Evolutionary conservation across 352 stramenopile genomes (phyloP), one percentile per base, ranked within the genome.

Genomic region (Paralagenidium karlingii): DNA sequence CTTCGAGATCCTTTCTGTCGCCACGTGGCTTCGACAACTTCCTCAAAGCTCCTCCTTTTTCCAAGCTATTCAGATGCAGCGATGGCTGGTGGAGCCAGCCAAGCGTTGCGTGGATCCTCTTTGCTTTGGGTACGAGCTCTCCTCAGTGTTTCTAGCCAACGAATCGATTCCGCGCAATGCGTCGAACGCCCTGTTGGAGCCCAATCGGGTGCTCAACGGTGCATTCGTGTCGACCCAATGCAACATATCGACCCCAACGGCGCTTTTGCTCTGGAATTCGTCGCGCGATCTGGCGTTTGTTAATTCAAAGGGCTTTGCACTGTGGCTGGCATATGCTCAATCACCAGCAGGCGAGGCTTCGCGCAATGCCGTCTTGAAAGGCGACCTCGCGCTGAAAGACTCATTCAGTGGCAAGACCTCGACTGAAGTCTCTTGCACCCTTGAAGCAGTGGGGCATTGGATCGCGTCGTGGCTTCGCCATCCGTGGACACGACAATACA

Each of bases 381-480:
- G 38, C 22, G 20, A 24, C 2, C 31, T 20, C 25, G 37, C 6
- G 13, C 26, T 4, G 19, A 28, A 1, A 32, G 55, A 12, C 48
- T 67, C 11, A 5, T 54, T 24, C 15, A 50, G 15, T 26, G 47
- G 20, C 24, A 51, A 4, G 16, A 13, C 69, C 3, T 11, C 38
- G 8, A 45, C 18, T 9, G 36, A 31, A 0, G 45, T 63, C 5
- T 62, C 45, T 5, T 83, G 69, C 27, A 49, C 54, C 0, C 39
- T 73, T 12, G 50, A 78, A 21, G 38, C 60, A 3, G 47, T 68
- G 6, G 52, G 47, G 0, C 58, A 80, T 34, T 83, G 69, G 69
- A 10, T 83, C 3, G 24, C 52, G 10, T 81, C 69, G 5, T 80
- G 66, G 59, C 50, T 63, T 8, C 58, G 50, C 13, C 66, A 81